Conservation (phyloP, 106 monocot species). For the Narthecium ossifragum region DNA sequence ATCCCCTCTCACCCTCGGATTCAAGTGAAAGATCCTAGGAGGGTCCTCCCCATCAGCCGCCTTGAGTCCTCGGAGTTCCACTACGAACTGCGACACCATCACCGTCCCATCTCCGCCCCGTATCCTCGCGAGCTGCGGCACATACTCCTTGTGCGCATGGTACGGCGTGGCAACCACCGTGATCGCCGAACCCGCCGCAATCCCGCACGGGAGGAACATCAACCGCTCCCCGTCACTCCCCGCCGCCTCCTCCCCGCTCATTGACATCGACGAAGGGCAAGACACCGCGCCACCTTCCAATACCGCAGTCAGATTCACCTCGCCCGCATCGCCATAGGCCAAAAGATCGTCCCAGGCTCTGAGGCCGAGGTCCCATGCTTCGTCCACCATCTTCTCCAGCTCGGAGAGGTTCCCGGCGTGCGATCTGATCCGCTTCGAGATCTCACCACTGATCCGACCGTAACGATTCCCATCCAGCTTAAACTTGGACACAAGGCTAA, state of each 20-base stretch:
- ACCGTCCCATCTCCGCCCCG: constrained; percentile 42
- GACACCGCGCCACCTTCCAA: constrained; percentile 25
- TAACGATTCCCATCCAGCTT: constrained; percentile 21
- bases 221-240: constrained; percentile 25
- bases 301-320: neutral
- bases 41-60: constrained; percentile 78
- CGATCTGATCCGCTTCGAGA: constrained; percentile 19
- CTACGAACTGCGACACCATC: constrained; percentile 76
- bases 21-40: constrained; percentile 73
- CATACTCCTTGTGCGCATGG: constrained; percentile 45
- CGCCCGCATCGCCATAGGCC: neutral
- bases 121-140: constrained; percentile 48
- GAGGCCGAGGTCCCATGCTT: constrained; percentile 68
- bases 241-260: constrained; percentile 14
- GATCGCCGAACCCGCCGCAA: constrained; percentile 65
- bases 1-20: constrained; percentile 76
- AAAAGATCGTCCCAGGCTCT: constrained; percentile 71
- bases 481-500: too few species aligned
- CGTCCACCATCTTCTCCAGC: constrained; percentile 60
- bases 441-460: constrained; percentile 43
- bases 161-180: constrained; percentile 77
- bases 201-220: constrained; percentile 73
- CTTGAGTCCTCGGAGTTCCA: constrained; percentile 85
- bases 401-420: constrained; percentile 43
- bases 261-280: constrained; percentile 55